Evolutionary conservation across 225 moss, liverwort and hornwort genomes (phyloP), one percentile per base, ranked within the genome.

Genomic region (Sphagnum contortum): DNA sequence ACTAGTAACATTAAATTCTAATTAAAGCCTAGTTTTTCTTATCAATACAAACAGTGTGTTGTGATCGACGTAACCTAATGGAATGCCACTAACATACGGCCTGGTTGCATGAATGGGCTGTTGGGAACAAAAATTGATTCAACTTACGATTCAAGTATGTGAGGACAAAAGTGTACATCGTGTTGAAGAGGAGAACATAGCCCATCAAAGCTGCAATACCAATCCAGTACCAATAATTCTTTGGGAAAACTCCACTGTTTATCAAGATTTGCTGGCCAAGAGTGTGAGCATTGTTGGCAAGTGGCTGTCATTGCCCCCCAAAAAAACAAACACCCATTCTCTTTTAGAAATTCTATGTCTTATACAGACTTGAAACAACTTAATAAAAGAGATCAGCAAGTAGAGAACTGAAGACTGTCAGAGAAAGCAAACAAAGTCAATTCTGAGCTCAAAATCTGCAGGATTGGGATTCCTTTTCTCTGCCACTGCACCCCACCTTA

Each of bases 171-270:
- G 86, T 90, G 73, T 87, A 96, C 48, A 81, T 11, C 2, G 68
- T 12, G 61, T 96, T 92, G 84, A 92, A 96, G 2, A 92, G 67
- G 59, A 96, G 14, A 56, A 63, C 77, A 67, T 84, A 96, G 6
- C 75, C 88, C 29, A 81, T 65, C 2, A 90, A 74, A 0, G 71
- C 86, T 48, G 59, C 80, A 4, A 90, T 64, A 5, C 82, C 68
- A 62, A 96, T 63, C 95, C 95, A 96, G 66, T 76, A 92, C 90
- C 92, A 96, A 59, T 80, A 79, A 2, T 78, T 79, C 50, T 77
- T 57, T 5, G 48, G 61, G 57, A 82, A 85, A 44, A 90, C 66
- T 8, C 84, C 90, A 0, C 80, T 65, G 60, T 77, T 79, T 13
- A 79, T 62, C 66, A 89, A 64, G 66, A 80, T 74, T 67, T 75